phyloP scores from a whole-genome alignment of 805 yeast species.

The Lachancea dasiensis region DNA sequence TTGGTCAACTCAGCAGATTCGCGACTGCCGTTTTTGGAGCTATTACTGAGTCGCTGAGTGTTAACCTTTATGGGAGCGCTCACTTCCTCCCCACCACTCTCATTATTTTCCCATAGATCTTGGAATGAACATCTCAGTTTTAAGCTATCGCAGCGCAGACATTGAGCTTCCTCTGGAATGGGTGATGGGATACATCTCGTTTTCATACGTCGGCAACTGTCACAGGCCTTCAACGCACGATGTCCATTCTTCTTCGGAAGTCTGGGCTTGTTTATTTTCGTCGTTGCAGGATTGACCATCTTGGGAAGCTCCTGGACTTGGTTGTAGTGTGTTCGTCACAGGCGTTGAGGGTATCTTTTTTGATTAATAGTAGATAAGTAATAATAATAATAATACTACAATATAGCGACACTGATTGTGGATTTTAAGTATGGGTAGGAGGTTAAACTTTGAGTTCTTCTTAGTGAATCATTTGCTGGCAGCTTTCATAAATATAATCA shows the following conservation, averaged over 20 bases:
- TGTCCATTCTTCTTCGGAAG: constrained; percentile 10
- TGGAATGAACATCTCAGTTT: constrained; percentile 49
- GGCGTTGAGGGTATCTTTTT: too few relatives aligned
- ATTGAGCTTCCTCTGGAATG: constrained; percentile 38
- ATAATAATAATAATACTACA: too few relatives aligned
- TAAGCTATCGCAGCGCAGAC: constrained; percentile 54
- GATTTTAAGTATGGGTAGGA: too few relatives aligned
- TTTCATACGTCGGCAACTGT: constrained; percentile 49
- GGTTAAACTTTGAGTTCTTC: too few relatives aligned
- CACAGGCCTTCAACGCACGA: constrained; percentile 50
- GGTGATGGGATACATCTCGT: constrained; percentile 55
- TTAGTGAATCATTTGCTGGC: too few relatives aligned
- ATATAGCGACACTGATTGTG: too few relatives aligned
- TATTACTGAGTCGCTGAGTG: background rate
- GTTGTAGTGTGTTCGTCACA: too few relatives aligned
- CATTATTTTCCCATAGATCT: constrained; percentile 12
- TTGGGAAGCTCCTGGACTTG: background rate
- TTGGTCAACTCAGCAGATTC: constrained; percentile 15
- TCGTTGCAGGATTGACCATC: constrained; percentile 1
- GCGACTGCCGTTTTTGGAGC: background rate
- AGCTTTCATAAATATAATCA: too few relatives aligned
- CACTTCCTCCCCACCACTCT: constrained; percentile 1
- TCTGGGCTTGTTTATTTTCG: constrained; percentile 10
- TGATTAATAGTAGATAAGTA: too few relatives aligned
- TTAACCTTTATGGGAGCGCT: background rate